These are phyloP conservation scores for Seiridium cupressi DNA, from an alignment of 2,329 filamentous ascomycete genomes.

Conservation along the genomic window DNA sequence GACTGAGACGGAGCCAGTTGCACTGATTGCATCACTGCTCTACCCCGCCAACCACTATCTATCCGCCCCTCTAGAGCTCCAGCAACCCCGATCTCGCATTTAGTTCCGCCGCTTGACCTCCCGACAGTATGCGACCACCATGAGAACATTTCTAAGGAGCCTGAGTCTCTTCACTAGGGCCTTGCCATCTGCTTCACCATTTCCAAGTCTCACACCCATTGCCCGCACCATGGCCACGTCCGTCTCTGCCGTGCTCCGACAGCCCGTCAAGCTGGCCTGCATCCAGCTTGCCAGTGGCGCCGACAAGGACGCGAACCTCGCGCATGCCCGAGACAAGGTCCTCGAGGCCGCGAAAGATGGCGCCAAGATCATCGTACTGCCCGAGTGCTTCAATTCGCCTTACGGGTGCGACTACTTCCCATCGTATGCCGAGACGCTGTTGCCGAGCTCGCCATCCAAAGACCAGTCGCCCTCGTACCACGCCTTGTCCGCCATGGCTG, in stretches of 20 bases:
- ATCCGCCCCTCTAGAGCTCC: neutral
- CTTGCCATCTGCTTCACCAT: slow-evolving; percentile 1
- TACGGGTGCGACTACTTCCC: slow-evolving; percentile 92
- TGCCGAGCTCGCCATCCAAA: slow-evolving; percentile 68
- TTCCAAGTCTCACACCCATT: slow-evolving; percentile 11
- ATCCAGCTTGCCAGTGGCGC: slow-evolving; percentile 78
- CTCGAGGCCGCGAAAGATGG: slow-evolving; percentile 74
- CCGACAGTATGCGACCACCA: slow-evolving; percentile 18
- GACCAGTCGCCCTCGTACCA: slow-evolving; percentile 81
- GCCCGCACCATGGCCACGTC: slow-evolving; percentile 23
- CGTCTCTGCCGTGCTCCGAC: slow-evolving; percentile 57
- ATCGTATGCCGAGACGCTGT: slow-evolving; percentile 85
- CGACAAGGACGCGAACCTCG: slow-evolving; percentile 84
- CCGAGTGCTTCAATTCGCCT: slow-evolving; percentile 98
- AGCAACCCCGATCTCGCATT: neutral
- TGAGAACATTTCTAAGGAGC: slow-evolving; percentile 22
- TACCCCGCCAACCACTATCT: neutral
- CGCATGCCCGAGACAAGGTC: slow-evolving; percentile 77
- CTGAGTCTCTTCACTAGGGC: slow-evolving; percentile 17
- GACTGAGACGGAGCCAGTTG: too few relatives aligned
- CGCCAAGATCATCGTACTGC: slow-evolving; percentile 84
- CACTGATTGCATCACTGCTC: neutral
- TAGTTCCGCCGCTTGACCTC: neutral
- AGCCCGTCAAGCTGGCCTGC: slow-evolving; percentile 76
- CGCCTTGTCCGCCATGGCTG: slow-evolving; percentile 76